Evolutionary conservation across 306 rosid species (phyloP), one percentile per base, ranked within the genome.

Genomic region (Canavalia gladiata): DNA sequence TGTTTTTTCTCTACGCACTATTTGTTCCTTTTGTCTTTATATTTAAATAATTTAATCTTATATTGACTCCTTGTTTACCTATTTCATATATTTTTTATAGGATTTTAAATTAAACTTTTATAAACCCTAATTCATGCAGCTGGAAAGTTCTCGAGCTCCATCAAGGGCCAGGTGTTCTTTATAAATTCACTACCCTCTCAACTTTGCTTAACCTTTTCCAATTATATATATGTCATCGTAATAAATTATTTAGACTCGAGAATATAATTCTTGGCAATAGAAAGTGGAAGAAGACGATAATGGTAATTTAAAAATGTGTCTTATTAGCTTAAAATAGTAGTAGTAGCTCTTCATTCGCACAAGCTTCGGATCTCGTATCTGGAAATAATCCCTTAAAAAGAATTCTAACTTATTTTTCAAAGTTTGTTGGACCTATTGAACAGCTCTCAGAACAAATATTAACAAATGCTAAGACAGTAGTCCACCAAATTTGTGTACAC

Each of bases 361-460:
- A 82, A 64, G 73, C 84, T 76, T 78, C 3, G 79, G 92, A 94
- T 91, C 88, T 77, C 88, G 89, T 77, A 89, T 91, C 93, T 66
- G 42, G 30, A 55, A 70, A 86, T 78, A 76, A 72, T 76, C 71
- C 34, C 51, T 75, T 57, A 68, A 68, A 51, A 29, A 74, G 68
- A 79, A 49, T 28, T 45, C 70, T 10, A 57, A 62, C 51, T 57
- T 81, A 81, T 64, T 80, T 85, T 88, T 87, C 89, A 87, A 88
- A 30, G 91, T 92, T 89, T 77, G 90, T 87, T 90, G 87, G 76
- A 80, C 62, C 83, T 63, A 81, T 81, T 73, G 82, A 87, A 83
- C 86, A 81, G 84, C 89, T 78, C 89, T 78, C 86, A 77, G 37
- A 85, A 82, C 87, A 60, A 76, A 82, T 84, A 74, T 76, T 75